Percentiles rank a stretch among this genome's conserved stretches.
These are phyloP conservation scores for Cadophora sp. DNA, from an alignment of 2,329 filamentous ascomycete species.

Conservation along the genomic window DNA sequence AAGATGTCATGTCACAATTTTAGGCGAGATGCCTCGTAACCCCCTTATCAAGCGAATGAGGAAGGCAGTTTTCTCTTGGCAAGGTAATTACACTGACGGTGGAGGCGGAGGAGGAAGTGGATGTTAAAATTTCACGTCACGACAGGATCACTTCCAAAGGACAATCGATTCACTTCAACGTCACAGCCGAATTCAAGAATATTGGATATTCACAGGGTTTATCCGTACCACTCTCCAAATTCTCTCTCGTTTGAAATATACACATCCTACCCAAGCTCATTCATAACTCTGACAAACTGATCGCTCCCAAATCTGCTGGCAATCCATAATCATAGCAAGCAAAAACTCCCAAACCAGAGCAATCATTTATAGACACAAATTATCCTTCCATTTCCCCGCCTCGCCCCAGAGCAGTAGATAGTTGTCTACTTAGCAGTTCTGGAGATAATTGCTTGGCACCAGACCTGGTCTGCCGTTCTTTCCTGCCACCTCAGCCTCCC, in stretches of 20 bases:
- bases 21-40: too few relatives aligned
- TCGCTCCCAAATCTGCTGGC: conserved; percentile 1
- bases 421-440: conserved; percentile 39
- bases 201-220: too few relatives aligned
- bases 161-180: too few relatives aligned
- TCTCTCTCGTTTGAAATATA: background rate
- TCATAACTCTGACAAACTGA: background rate
- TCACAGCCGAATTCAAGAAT: too few relatives aligned
- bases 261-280: background rate
- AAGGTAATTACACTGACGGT: too few relatives aligned
- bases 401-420: background rate
- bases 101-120: too few relatives aligned
- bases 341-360: background rate
- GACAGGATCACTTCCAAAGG: too few relatives aligned
- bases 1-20: too few relatives aligned
- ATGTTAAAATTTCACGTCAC: too few relatives aligned
- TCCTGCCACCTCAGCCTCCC: conserved; percentile 93
- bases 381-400: background rate
- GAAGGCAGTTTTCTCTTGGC: too few relatives aligned
- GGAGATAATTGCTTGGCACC: conserved; percentile 72
- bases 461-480: conserved; percentile 64
- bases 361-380: conserved; percentile 11
- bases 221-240: background rate
- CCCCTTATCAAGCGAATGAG: too few relatives aligned
- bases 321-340: background rate